phyloP scores from a whole-genome alignment of 331 rosid genomes.

The Telfairia occidentalis region DNA sequence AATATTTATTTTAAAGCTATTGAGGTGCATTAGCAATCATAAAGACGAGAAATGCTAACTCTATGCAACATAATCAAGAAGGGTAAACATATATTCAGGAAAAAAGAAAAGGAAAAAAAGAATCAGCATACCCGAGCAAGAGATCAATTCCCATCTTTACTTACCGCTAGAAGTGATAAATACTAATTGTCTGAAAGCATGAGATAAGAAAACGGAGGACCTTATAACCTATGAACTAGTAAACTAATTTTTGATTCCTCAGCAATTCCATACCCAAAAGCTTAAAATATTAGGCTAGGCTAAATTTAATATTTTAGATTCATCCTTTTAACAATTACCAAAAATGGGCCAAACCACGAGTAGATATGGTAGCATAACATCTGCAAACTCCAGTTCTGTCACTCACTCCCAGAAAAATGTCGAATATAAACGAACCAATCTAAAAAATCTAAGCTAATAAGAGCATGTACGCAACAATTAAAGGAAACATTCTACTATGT shows the following conservation, averaged over 20 bases:
- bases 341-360: not conserved
- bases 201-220: not conserved
- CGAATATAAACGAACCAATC: not conserved
- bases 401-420: not conserved
- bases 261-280: not conserved
- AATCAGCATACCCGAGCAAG: not conserved
- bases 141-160: not conserved
- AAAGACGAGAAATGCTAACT: not conserved
- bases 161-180: not conserved
- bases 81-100: not conserved
- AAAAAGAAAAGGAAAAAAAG: not conserved
- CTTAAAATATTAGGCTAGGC: not conserved
- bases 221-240: not conserved
- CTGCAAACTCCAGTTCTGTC: not conserved
- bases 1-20: not conserved
- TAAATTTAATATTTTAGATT: not conserved
- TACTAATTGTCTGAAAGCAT: not conserved
- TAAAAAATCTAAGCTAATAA: not conserved
- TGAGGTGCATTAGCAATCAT: not conserved
- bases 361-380: not conserved
- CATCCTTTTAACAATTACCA: not conserved
- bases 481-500: not conserved
- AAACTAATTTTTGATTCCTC: not conserved
- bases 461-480: slow-evolving; percentile 2
- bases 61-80: not conserved